These are phyloP conservation scores for Lenwebbia sp. DNA, from an alignment of 345 rosid species.

Conservation along the genomic window DNA sequence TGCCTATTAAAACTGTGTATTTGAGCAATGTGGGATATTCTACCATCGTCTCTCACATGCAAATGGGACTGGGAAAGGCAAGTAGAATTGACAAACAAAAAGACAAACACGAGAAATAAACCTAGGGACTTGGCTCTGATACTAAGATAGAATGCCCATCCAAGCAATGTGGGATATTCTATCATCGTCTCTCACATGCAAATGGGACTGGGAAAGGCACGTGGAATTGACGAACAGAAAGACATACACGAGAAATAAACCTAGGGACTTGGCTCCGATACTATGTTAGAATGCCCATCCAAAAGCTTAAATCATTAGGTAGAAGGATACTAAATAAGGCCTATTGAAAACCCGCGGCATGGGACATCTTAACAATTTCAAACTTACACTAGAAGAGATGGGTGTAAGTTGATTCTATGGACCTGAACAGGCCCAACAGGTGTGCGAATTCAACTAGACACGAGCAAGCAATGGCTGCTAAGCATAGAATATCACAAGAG, in stretches of 20 bases:
- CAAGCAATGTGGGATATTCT: neutral
- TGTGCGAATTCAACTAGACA: neutral
- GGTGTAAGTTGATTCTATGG: neutral
- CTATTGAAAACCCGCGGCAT: neutral
- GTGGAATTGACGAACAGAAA: neutral
- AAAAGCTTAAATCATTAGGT: neutral
- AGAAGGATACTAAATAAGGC: neutral
- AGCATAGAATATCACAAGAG: neutral
- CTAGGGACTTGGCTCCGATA: neutral
- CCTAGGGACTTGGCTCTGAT: no score
- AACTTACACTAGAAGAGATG: neutral
- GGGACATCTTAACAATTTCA: neutral
- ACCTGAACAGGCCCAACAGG: neutral
- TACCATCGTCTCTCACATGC: neutral
- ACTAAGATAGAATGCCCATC: no score
- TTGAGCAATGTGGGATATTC: neutral
- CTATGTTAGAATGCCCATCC: neutral
- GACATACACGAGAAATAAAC: neutral
- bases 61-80: neutral
- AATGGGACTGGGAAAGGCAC: neutral
- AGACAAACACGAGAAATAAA: no score
- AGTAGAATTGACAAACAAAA: no score
- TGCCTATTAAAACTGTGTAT: neutral
- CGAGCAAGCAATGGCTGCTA: neutral
- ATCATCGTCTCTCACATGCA: neutral